Evolutionary conservation across 768 basidiomycete genomes (phyloP), one percentile per base, ranked within the genome.

Genomic region (Fomitopsis serialis): DNA sequence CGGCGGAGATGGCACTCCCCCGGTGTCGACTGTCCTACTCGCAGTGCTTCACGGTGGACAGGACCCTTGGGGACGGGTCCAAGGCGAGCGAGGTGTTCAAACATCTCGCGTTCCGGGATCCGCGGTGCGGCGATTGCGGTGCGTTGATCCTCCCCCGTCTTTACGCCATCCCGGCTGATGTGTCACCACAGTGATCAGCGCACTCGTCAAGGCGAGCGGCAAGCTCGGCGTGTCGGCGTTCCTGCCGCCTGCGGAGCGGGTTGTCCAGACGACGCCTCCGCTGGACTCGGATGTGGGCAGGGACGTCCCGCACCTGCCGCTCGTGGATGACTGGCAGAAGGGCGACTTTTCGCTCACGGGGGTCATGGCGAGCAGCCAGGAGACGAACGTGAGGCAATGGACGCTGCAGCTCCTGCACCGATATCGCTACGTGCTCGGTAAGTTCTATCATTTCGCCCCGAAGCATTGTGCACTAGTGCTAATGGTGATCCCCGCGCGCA

Each of bases 101-200:
- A 50, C 60, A 65, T 42, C 61, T 72, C 32, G 68, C 72, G 0
- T 72, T 70, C 56, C 61, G 64, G 10, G 43, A 58, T 4, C 48
- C 57, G 10, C 37, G 60, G 10, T 73, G 72, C 58, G 73, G 73
- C 17, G 72, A 73, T 45, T 71, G 70, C 52, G 54, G 62, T 63
- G 35, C 11, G 57, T 61, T n/a, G 2, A 15, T 19, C 34, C 19
- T 21, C 6, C 46, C 4, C 32, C 34, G 15, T 13, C 25, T 19
- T 4, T 34, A 19, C 10, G 27, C 34, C 7, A 6, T 45, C 13
- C n/a, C 42, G 23, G 7, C 44, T 27, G 10, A 37, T 29, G 12
- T 15, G n/a, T 19, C 19, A 5, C 3, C 19, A 10, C 47, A 65
- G 67, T 71, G 7, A 63, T 74, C 34, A 54, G 60, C 1, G 63